Base-by-base conservation (phyloP, 192 early-diverging fungal species). In the Entrophospora sp. region DNA sequence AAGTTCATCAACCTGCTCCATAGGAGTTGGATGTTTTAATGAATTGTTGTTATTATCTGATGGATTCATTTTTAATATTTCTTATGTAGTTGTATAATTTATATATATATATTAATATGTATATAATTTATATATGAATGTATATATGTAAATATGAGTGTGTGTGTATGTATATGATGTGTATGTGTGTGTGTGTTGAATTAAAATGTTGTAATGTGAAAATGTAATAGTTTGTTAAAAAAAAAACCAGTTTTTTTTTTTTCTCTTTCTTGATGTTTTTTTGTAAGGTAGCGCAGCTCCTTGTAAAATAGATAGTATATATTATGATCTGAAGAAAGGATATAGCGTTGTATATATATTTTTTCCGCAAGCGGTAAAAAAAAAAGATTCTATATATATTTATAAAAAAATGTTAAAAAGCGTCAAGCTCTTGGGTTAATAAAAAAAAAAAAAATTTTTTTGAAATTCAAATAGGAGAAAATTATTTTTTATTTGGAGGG, bases 1-100 rank as follows among this genome's bases (percentile, higher is more conserved):
- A 9, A 83, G 71, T 36, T 83, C 76, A 37, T 77, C 79, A 40
- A 80, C 73, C 60, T 70, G 67, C 12, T 46, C 66, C 43, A 74
- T 66, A 20, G 64, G 49, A 16, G 64, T 66, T 31, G n/a, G n/a
- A n/a, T n/a, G n/a, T n/a, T n/a, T n/a, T n/a, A n/a, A n/a, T n/a
- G n/a, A n/a, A n/a, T 66, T 66, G 20, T 42, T 66, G 38, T 49
- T n/a, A 37, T 30, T 55, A 10, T 35, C 64, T 37, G 55, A 35
- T 5, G 64, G 13, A 66, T 66, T 66, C 51, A 66, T 66, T 66
- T 52, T 66, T 52, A 55, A n/a, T 46, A 1, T 32, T 3, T 31
- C 12, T 24, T 24, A 48, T 18, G 20, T 48, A 20, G 9, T 20
- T 18, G 7, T 48, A 18, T 48, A 18, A 18, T 48, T 48, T 40